Evolutionary conservation across 1,284 basidiomycete species (phyloP), one percentile per base, ranked within the genome.

Genomic region (Earliella scabrosa): DNA sequence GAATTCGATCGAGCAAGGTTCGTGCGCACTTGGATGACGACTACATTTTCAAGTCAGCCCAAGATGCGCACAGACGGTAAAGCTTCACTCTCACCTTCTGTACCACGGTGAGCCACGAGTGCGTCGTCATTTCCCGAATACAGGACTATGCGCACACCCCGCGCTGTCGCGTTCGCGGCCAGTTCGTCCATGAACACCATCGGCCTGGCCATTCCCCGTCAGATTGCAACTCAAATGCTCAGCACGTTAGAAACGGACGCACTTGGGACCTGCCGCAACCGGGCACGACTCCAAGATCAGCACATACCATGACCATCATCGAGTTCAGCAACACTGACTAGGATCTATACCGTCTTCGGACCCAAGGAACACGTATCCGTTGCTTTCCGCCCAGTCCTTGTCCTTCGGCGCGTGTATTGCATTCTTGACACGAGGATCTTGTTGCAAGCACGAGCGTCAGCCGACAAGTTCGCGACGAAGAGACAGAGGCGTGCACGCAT

Each of bases 41-140:
- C 87, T 88, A 61, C 4, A 53, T 51, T 26, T 24, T 14, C 32
- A 24, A 5, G 50, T 35, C 29, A 43, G 65, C 32, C 11, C 43
- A 26, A 6, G 3, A 24, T 34, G 21, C 39, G 36, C 43, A 45
- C 49, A 47, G 35, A 23, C 43, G 29, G 47, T 35, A 8, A 46
- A n/a, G n/a, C n/a, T 26, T 11, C 14, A 48, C 32, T 66, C 45
- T 16, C 16, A 86, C 87, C 70, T 78, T 90, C 82, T 23, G 86
- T 83, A 14, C 85, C 81, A n/a, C 77, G 73, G 65, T 90, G 88
- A 2, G 85, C 70, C 45, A 88, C 76, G 20, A 90, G 78, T 2
- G 83, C 74, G 65, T 90, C 88, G 59, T 88, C 83, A 60, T 89
- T 88, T 11, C 84, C 88, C 7, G 86, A 85, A 64, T 78, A 89